Evolutionary conservation across 2,329 filamentous ascomycete species (phyloP).

Genomic region (Daldinia sp.): DNA sequence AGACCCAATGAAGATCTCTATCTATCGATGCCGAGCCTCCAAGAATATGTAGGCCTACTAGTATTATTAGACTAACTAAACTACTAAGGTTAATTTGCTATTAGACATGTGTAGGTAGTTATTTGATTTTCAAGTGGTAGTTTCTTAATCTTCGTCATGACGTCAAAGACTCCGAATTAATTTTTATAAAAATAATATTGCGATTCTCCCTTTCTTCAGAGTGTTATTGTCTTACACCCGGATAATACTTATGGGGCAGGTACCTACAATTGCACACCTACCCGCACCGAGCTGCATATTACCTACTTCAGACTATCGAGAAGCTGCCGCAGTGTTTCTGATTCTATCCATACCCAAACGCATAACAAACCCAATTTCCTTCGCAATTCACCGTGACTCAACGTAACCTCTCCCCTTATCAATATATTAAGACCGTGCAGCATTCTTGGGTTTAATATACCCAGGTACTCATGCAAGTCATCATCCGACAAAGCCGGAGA

Average conservation of each 20-base stretch:
- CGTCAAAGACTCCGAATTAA: constrained; percentile 16
- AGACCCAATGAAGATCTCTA: constrained; percentile 14
- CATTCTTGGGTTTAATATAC: constrained; percentile 16
- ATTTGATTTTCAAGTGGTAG: background rate
- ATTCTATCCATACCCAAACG: background rate
- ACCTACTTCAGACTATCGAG: constrained; percentile 27
- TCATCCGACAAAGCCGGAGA: constrained; percentile 29
- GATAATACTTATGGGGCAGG: background rate
- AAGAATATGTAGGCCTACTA: constrained; percentile 3
- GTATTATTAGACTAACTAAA: background rate
- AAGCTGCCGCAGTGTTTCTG: constrained; percentile 25
- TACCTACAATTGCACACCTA: background rate
- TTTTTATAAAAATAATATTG: constrained; percentile 1
- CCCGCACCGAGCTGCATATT: constrained; percentile 9
- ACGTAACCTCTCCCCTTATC: constrained; percentile 1
- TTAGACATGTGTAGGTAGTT: background rate
- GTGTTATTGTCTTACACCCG: constrained; percentile 6
- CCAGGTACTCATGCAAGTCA: constrained; percentile 33
- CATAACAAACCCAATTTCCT: background rate
- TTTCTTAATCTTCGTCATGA: constrained; percentile 13
- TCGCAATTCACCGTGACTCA: constrained; percentile 15
- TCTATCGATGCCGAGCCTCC: background rate
- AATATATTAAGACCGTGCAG: constrained; percentile 25
- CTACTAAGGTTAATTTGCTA: background rate
- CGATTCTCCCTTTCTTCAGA: background rate